These are phyloP conservation scores for Coemansia sp. DNA, from an alignment of 371 early-diverging fungal genomes.

Conservation along the genomic window DNA sequence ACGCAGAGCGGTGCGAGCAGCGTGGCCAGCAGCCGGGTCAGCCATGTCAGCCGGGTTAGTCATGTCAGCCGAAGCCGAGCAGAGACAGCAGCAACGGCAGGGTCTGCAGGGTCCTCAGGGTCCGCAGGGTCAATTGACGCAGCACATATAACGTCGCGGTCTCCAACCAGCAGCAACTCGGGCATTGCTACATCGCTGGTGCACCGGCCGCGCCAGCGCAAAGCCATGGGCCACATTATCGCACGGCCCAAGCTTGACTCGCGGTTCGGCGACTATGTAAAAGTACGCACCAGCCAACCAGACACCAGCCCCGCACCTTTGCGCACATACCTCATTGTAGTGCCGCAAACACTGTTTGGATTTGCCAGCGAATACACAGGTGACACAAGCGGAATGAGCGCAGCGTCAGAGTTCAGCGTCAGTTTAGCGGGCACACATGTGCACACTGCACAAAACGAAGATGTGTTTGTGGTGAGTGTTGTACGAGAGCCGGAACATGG, in stretches of 20 bases:
- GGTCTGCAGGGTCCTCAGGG: background rate
- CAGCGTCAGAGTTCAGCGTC: constrained; percentile 1
- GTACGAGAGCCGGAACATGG: background rate
- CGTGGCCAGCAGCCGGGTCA: background rate
- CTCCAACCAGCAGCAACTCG: background rate
- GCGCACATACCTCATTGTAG: background rate
- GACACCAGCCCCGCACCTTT: background rate
- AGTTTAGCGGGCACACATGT: background rate
- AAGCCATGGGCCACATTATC: background rate
- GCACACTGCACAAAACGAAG: too few relatives aligned
- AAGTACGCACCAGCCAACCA: background rate
- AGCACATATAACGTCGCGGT: background rate
- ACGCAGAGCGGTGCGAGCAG: constrained; percentile 1
- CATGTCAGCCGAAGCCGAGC: too few relatives aligned
- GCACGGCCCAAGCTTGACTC: background rate
- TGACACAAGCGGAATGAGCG: background rate
- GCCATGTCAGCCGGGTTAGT: background rate
- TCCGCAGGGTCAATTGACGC: too few relatives aligned
- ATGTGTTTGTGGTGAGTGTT: constrained; percentile 3
- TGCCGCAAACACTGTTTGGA: background rate
- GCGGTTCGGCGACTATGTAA: constrained; percentile 3
- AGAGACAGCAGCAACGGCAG: background rate
- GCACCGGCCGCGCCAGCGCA: constrained; percentile 17
- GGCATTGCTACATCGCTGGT: constrained; percentile 12
- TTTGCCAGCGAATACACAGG: background rate